These are phyloP conservation scores for Colletotrichum endophyticum DNA, from an alignment of 2,329 filamentous ascomycete species.

Conservation along the genomic window DNA sequence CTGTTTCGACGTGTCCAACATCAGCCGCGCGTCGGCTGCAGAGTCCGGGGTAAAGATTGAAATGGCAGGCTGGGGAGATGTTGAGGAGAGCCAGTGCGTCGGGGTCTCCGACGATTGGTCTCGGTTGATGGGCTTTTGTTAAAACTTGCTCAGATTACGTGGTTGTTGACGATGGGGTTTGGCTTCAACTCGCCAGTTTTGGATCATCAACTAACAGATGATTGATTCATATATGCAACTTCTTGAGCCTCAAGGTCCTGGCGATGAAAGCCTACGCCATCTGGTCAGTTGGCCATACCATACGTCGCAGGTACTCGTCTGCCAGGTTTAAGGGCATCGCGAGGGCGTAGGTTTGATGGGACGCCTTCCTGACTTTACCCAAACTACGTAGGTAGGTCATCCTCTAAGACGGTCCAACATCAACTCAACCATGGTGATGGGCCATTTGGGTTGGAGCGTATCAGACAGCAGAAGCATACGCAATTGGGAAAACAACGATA, in stretches of 20 bases:
- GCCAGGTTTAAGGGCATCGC: background rate
- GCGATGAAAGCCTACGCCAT: background rate
- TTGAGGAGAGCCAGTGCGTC: background rate
- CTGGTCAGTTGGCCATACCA: background rate
- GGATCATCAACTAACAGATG: background rate
- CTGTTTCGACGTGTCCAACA: background rate
- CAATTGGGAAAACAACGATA: background rate
- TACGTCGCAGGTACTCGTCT: background rate
- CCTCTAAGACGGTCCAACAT: accelerated
- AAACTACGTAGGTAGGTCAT: background rate
- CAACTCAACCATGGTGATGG: background rate
- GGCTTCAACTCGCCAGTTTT: background rate
- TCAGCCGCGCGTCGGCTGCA: background rate
- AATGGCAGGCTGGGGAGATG: background rate
- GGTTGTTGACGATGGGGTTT: background rate
- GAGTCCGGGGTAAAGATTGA: background rate
- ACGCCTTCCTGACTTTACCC: background rate
- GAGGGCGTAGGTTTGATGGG: background rate
- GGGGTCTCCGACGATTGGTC: background rate
- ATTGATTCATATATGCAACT: background rate
- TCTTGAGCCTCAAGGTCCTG: background rate
- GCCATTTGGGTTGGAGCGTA: background rate
- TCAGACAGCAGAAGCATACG: background rate
- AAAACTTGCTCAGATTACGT: background rate
- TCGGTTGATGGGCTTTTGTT: background rate